These are phyloP conservation scores for Striga asiatica DNA, from an alignment of 257 asterid species.

Conservation along the genomic window DNA sequence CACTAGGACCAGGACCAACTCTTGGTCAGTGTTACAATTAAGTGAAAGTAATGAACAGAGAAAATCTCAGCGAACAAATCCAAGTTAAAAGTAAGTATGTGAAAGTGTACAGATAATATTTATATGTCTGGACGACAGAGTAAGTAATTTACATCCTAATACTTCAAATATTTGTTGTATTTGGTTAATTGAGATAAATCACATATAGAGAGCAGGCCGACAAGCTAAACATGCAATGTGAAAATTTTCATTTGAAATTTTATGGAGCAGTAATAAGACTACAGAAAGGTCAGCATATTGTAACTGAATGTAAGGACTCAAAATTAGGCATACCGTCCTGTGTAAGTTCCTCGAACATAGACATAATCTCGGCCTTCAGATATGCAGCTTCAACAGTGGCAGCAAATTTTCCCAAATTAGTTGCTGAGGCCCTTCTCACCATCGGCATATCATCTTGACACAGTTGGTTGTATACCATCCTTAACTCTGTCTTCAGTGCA, in stretches of 20 bases:
- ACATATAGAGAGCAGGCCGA: neutral
- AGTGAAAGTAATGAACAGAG: neutral
- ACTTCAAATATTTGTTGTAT: neutral
- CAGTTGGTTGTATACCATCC: constrained; percentile 68
- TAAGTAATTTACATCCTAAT: neutral
- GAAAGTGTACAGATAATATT: neutral
- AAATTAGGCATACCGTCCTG: constrained; percentile 50
- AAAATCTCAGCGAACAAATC: neutral
- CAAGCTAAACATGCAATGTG: neutral
- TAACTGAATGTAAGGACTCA: constrained; percentile 7
- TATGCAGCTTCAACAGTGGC: constrained; percentile 41
- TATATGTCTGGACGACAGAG: neutral
- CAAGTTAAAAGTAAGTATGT: neutral
- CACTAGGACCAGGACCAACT: too few species aligned
- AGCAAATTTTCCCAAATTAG: constrained; percentile 38
- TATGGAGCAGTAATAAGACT: neutral
- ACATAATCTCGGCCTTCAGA: constrained; percentile 40
- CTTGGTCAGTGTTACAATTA: neutral
- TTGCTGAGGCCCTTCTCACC: constrained; percentile 36
- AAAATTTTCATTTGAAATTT: neutral
- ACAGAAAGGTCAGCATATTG: neutral
- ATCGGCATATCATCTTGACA: constrained; percentile 93
- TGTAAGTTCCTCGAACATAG: constrained; percentile 65
- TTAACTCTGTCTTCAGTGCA: constrained; percentile 59
- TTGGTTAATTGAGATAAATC: neutral